Conservation (phyloP, 169 alveolate species). For the Plasmodium gonderi region DNA sequence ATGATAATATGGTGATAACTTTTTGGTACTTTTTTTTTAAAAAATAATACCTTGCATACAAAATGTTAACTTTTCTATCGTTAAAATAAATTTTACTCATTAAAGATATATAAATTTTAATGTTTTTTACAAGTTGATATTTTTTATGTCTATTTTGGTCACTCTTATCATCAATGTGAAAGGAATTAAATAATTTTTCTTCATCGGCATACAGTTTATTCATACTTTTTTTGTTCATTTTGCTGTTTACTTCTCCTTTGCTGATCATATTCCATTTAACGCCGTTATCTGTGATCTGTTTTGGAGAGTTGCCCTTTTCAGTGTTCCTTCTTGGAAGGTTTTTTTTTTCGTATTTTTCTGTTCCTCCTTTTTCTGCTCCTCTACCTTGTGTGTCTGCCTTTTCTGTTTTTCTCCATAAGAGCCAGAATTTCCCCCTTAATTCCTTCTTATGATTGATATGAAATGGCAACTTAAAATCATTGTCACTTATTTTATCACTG, state of each 20-base stretch:
- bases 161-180: neutral
- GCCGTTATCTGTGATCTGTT: neutral
- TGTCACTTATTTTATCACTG: conserved; percentile 26
- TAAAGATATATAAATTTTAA: conserved; percentile 62
- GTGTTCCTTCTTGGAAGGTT: neutral
- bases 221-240: neutral
- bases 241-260: neutral
- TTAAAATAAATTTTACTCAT: conserved; percentile 51
- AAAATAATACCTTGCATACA: conserved; percentile 65
- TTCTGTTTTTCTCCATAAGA: neutral
- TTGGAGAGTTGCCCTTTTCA: neutral
- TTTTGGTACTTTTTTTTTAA: conserved; percentile 56
- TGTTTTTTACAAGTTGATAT: conserved; percentile 43
- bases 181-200: conserved; percentile 34
- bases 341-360: neutral
- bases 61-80: conserved; percentile 60
- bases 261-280: neutral
- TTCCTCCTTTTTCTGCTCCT: neutral
- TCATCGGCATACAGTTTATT: conserved; percentile 29
- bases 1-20: conserved; percentile 48
- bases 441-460: neutral
- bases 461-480: conserved; percentile 49
- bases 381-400: neutral
- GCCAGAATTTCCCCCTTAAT: neutral
- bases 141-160: conserved; percentile 38